Evolutionary conservation across 192 early-diverging fungal genomes (phyloP).

Genomic region (Dispira parvispora): DNA sequence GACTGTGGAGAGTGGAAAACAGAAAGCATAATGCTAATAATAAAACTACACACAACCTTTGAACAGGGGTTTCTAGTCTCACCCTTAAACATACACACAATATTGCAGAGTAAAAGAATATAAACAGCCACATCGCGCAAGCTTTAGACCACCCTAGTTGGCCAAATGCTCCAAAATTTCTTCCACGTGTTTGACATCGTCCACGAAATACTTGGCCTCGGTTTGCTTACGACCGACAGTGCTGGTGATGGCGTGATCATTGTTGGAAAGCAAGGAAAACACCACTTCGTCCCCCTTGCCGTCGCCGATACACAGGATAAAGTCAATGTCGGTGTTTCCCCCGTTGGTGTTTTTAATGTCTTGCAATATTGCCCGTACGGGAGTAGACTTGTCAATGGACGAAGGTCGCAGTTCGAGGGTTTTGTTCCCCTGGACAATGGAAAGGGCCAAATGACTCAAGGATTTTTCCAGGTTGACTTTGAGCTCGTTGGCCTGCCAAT

Average conservation of each 20-base stretch:
- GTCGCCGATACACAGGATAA: constrained; percentile 79
- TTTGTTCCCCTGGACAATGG: constrained; percentile 90
- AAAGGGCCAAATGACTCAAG: constrained; percentile 79
- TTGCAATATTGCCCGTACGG: constrained; percentile 70
- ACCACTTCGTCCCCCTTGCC: constrained; percentile 93
- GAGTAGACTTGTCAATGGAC: constrained; percentile 80
- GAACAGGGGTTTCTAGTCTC: no score
- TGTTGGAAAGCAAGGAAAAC: constrained; percentile 44
- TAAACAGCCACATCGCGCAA: neutral
- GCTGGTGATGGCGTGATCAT: constrained; percentile 48
- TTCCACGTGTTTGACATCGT: constrained; percentile 38
- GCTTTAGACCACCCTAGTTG: neutral
- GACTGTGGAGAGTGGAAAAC: no score
- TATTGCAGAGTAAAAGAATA: neutral
- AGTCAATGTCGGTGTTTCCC: constrained; percentile 25
- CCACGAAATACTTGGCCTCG: constrained; percentile 75
- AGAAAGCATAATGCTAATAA: no score
- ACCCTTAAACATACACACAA: no score
- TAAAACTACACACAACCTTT: no score
- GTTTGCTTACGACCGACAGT: constrained; percentile 98
- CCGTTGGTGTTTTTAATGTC: constrained; percentile 35
- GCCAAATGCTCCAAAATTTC: constrained; percentile 22
- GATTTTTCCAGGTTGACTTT: constrained; percentile 95
- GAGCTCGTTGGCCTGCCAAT: constrained; percentile 96
- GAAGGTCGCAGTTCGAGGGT: constrained; percentile 92